Conservation (phyloP, 306 rosid species). For the Sicyos baderoa region DNA sequence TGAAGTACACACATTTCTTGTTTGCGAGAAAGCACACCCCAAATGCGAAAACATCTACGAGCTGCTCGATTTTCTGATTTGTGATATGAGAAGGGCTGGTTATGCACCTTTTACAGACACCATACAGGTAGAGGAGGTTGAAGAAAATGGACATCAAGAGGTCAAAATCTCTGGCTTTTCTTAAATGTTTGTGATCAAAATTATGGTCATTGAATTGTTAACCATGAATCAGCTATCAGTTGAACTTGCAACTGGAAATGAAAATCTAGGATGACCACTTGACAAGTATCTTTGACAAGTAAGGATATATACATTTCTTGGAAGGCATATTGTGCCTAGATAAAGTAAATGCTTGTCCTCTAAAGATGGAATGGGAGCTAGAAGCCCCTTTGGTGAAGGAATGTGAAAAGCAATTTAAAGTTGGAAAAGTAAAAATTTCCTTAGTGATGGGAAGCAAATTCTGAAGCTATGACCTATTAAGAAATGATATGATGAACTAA, state of each 20-base stretch:
- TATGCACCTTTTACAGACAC: constrained; percentile 33
- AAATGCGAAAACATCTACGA: constrained; percentile 53
- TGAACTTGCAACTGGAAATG: not conserved
- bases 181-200: not conserved
- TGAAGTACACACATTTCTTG: constrained; percentile 66
- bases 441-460: not conserved
- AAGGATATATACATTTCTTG: not conserved
- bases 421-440: not conserved
- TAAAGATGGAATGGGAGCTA: not conserved
- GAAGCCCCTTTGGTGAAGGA: not conserved
- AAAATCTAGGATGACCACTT: not conserved
- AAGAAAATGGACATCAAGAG: constrained; percentile 26
- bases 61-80: constrained; percentile 43
- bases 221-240: not conserved
- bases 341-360: not conserved
- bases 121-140: constrained; percentile 37
- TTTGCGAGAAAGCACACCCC: constrained; percentile 83
- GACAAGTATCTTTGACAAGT: not conserved
- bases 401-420: not conserved
- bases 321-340: not conserved
- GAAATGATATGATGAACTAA: not conserved
- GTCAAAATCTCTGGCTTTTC: not conserved
- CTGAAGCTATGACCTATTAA: not conserved
- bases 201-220: not conserved
- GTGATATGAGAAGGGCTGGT: constrained; percentile 58